These are phyloP conservation scores for Tremellales sp. DNA, from an alignment of 1,284 basidiomycete genomes.

Conservation along the genomic window DNA sequence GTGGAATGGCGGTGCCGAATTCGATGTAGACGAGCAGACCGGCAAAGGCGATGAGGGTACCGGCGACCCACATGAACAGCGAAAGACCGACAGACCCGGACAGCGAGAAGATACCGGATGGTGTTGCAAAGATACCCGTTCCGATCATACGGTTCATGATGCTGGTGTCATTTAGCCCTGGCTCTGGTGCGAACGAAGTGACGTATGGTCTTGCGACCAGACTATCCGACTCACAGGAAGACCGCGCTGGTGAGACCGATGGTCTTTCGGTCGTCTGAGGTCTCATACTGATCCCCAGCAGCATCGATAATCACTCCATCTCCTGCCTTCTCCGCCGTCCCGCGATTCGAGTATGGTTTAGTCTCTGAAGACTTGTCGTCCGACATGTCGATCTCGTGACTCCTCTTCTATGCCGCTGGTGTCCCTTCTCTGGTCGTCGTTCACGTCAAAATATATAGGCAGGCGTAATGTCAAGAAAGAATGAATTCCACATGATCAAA, in stretches of 20 bases:
- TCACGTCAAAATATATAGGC: too few relatives aligned
- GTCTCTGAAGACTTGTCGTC: neutral
- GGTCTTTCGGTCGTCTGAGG: neutral
- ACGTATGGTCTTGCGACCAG: too few relatives aligned
- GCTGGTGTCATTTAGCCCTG: too few relatives aligned
- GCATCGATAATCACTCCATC: neutral
- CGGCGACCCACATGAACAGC: conserved; percentile 28
- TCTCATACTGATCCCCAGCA: neutral
- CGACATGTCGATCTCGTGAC: conserved; percentile 13
- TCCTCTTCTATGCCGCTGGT: conserved; percentile 27
- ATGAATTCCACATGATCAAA: too few relatives aligned
- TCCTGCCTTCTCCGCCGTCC: neutral
- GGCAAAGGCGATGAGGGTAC: conserved; percentile 22
- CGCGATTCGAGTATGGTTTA: too few relatives aligned
- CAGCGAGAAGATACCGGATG: conserved; percentile 12
- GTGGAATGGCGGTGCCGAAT: neutral
- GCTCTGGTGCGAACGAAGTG: too few relatives aligned
- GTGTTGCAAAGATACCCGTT: conserved; percentile 24
- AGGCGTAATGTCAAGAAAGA: too few relatives aligned
- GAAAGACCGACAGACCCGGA: conserved; percentile 21
- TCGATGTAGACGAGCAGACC: conserved; percentile 31
- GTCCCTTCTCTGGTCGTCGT: too few relatives aligned
- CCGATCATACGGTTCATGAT: conserved; percentile 21
- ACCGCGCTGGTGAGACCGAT: neutral
- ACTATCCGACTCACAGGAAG: conserved; percentile 1